phyloP scores from a whole-genome alignment of 495 filamentous ascomycete genomes.

The Annulohypoxylon maeteangense region DNA sequence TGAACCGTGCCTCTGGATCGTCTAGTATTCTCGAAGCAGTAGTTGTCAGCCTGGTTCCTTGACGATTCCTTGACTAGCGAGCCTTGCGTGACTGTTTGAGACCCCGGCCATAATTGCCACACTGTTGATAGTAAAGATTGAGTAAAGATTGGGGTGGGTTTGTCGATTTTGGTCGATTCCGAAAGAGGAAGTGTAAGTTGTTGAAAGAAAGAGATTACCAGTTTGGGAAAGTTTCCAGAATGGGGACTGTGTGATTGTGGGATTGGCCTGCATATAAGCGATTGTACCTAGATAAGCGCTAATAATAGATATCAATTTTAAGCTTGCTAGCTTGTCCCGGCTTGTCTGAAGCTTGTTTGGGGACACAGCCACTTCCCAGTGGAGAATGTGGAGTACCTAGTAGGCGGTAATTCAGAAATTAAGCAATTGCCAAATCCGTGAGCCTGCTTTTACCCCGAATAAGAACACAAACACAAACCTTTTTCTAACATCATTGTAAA shows the following conservation, averaged over 20 bases:
- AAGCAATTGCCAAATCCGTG: constrained; percentile 5
- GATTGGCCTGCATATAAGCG: constrained; percentile 1
- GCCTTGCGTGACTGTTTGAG: neutral
- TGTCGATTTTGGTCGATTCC: constrained; percentile 7
- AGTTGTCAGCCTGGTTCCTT: constrained; percentile 6
- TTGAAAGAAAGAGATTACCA: neutral
- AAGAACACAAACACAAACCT: neutral
- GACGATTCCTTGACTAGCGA: constrained; percentile 3
- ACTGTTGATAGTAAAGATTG: constrained; percentile 8
- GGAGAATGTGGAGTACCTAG: neutral
- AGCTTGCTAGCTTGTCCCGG: neutral
- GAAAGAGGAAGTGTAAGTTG: neutral
- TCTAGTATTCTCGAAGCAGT: constrained; percentile 7
- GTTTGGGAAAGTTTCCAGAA: constrained; percentile 1
- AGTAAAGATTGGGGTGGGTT: neutral
- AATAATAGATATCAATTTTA: neutral
- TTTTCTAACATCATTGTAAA: neutral
- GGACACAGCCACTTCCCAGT: constrained; percentile 1
- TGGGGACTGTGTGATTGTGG: neutral
- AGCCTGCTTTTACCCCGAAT: neutral
- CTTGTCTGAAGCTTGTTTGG: neutral
- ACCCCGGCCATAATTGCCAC: neutral
- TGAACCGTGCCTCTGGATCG: constrained; percentile 4
- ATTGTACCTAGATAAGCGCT: neutral
- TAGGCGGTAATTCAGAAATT: neutral